These are phyloP conservation scores for Solanum rostratum DNA, from an alignment of 257 asterid genomes.

Conservation along the genomic window DNA sequence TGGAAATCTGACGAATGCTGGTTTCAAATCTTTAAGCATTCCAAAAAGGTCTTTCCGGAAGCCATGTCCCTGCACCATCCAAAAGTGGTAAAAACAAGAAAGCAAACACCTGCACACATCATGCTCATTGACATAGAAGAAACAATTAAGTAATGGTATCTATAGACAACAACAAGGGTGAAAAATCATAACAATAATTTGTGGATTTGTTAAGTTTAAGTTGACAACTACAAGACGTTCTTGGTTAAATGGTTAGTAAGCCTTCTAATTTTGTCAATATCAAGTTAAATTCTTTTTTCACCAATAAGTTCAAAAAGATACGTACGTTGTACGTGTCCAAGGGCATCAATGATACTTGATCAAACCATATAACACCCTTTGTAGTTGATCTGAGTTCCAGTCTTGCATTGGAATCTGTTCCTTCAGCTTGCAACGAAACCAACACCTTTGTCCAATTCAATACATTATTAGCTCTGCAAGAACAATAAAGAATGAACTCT, in stretches of 20 bases:
- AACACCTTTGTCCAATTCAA: conserved; percentile 75
- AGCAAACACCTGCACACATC: background rate
- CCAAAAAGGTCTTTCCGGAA: conserved; percentile 80
- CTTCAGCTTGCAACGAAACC: conserved; percentile 47
- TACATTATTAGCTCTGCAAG: conserved; percentile 46
- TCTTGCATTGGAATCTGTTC: conserved; percentile 55
- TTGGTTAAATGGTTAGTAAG: background rate
- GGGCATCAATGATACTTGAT: conserved; percentile 94
- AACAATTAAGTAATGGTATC: background rate
- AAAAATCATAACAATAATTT: background rate
- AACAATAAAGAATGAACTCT: background rate
- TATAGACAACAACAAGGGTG: background rate
- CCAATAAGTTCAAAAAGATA: background rate
- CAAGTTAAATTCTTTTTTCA: background rate
- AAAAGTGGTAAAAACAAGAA: background rate
- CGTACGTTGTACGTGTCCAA: conserved; percentile 76
- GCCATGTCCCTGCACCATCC: conserved; percentile 61
- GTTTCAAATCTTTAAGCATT: conserved; percentile 57
- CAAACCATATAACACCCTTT: conserved; percentile 86
- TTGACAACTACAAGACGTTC: background rate
- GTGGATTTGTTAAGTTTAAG: background rate
- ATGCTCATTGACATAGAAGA: background rate
- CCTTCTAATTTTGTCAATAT: background rate
- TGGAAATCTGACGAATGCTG: conserved; percentile 85
- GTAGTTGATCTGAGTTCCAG: conserved; percentile 62